Base-by-base conservation (phyloP, 2,329 filamentous ascomycete genomes). In the Phialophora tarda region DNA sequence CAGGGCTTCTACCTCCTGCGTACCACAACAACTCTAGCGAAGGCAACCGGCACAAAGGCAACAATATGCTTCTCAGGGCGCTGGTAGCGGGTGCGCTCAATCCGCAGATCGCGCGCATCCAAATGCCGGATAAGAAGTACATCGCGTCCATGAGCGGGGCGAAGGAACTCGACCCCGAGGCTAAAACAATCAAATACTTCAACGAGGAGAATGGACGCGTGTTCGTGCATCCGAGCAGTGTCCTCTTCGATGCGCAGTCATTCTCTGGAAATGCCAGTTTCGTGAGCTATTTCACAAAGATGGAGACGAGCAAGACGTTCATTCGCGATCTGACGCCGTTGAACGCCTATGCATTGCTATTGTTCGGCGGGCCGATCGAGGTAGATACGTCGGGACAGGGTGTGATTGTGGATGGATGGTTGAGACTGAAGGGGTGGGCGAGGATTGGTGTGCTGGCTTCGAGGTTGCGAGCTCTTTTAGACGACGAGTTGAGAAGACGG, bases 61-160 rank as follows among this genome's bases (percentile, higher is more conserved):
- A 76, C 60, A 61, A 63, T 8, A 77, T 83, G 14, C 83, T 93
- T 28, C 80, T 92, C 23, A 87, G 90, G 24, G 90, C 89, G 1
- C 80, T 93, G 26, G 85, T 91, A 28, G 90, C 90, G 3, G 89
- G 89, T 3, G 88, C 90, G 2, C 92, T 92, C 77, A 86, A 88
- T 32, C 95, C 95, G 0, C 94, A 98, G 78, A 88, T 97, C 70
- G 93, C 93, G 14, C 88, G 93, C 61, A 97, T 99, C 75, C 90
- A 93, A 71, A 92, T 97, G 72, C 95, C 95, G 0, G 92, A 97
- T 79, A 96, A 96, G 82, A 98, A 97, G 78, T 99, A 96, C 78
- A 91, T 91, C 12, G 88, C 89, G 41, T 92, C 91, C 2, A 87
- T 96, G 69, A 91, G 92, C 0, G 95, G 95, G 7, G 92, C 95